phyloP scores from a whole-genome alignment of 768 basidiomycete genomes.

The Tremella yokohamensis region DNA sequence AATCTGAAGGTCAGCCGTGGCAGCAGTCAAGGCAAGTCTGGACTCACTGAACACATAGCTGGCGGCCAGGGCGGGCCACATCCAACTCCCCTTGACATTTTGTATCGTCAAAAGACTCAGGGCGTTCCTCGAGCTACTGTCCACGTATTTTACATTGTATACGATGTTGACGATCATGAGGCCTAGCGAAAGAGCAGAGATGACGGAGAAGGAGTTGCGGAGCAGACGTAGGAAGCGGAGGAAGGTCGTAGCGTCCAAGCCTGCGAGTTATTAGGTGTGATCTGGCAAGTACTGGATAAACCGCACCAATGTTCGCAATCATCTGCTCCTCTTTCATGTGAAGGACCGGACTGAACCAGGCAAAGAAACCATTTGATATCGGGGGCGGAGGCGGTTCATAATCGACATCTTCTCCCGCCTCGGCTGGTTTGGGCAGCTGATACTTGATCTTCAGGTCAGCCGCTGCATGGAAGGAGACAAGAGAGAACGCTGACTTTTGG shows the following conservation, averaged over 20 bases:
- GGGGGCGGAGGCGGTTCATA: constrained; percentile 55
- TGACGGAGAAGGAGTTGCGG: constrained; percentile 54
- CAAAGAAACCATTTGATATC: constrained; percentile 75
- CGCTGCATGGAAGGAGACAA: constrained; percentile 20
- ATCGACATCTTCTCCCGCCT: constrained; percentile 41
- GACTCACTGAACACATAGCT: constrained; percentile 67
- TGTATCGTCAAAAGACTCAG: constrained; percentile 69
- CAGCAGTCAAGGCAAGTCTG: no score
- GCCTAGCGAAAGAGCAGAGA: constrained; percentile 51
- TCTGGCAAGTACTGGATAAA: neutral
- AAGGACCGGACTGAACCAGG: constrained; percentile 84
- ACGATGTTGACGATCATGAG: constrained; percentile 77
- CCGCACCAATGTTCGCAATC: constrained; percentile 53
- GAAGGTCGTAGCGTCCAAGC: constrained; percentile 88
- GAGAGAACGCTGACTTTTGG: no score
- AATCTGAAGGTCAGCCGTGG: neutral
- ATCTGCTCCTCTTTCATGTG: constrained; percentile 84
- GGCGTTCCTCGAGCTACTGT: constrained; percentile 53
- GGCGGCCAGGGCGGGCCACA: constrained; percentile 79
- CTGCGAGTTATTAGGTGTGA: constrained; percentile 55
- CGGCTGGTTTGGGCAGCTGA: constrained; percentile 48
- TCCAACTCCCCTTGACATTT: constrained; percentile 65
- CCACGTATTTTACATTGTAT: constrained; percentile 72
- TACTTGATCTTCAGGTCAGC: constrained; percentile 62
- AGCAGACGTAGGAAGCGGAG: constrained; percentile 86